These are phyloP conservation scores for Picochlorum sp. DNA, from an alignment of 139 green algal species.

Conservation along the genomic window DNA sequence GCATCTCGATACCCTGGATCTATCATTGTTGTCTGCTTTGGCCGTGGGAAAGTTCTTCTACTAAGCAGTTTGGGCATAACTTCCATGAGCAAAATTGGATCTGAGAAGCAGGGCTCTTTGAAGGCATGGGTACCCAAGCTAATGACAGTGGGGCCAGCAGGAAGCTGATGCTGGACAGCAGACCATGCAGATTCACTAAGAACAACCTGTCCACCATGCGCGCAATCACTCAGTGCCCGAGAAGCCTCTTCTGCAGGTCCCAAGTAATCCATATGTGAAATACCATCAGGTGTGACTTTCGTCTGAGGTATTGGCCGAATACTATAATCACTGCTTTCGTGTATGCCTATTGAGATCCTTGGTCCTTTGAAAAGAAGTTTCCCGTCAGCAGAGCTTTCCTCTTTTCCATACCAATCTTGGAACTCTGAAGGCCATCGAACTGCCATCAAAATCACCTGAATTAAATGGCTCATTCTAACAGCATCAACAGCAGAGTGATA, in stretches of 20 bases:
- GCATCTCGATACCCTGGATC: constrained; percentile 68
- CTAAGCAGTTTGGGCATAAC: constrained; percentile 61
- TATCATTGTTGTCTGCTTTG: constrained; percentile 38
- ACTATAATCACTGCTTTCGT: constrained; percentile 38
- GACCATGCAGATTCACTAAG: constrained; percentile 64
- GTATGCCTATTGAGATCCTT: constrained; percentile 56
- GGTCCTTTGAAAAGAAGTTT: constrained; percentile 56
- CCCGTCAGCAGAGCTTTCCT: constrained; percentile 47
- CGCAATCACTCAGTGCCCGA: constrained; percentile 30
- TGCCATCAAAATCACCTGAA: constrained; percentile 46
- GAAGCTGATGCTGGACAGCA: constrained; percentile 51
- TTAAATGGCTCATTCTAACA: constrained; percentile 61
- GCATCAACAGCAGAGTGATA: constrained; percentile 54
- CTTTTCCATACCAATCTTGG: constrained; percentile 35
- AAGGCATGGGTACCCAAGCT: constrained; percentile 59
- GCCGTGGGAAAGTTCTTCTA: constrained; percentile 50
- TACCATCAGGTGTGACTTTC: constrained; percentile 1
- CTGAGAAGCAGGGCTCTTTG: constrained; percentile 18
- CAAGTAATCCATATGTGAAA: constrained; percentile 27
- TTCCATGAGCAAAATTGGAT: constrained; percentile 53
- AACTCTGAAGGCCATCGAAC: constrained; percentile 40
- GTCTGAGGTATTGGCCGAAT: not conserved
- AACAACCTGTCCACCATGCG: constrained; percentile 61
- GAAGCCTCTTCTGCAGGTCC: constrained; percentile 42
- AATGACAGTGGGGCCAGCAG: constrained; percentile 40